phyloP scores from a whole-genome alignment of 352 stramenopile genomes.

The Pythium vanterpoolii region DNA sequence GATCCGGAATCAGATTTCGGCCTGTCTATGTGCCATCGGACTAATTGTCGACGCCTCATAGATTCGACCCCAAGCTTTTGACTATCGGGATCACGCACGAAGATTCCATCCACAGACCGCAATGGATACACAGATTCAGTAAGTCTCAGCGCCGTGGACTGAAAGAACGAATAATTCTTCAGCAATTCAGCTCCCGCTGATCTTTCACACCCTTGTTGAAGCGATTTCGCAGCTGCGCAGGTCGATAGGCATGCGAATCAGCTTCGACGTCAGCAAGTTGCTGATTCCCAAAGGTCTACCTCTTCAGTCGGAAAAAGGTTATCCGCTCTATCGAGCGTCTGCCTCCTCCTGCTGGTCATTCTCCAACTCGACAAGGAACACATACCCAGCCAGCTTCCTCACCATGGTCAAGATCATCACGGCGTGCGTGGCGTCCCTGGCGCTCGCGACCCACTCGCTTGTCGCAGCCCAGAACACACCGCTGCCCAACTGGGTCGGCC shows the following conservation, averaged over 20 bases:
- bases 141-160: no score
- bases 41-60: no score
- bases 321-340: not conserved
- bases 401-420: constrained; percentile 16
- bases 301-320: not conserved
- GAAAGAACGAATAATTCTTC: not conserved
- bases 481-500: constrained; percentile 35
- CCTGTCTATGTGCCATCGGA: not conserved
- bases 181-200: not conserved
- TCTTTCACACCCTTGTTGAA: no score
- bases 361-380: constrained; percentile 3
- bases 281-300: no score
- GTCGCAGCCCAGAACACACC: constrained; percentile 5
- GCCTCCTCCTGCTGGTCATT: not conserved
- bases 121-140: no score
- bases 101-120: no score
- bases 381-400: not conserved
- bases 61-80: no score
- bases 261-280: no score
- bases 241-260: no score
- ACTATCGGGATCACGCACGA: no score
- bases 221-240: no score
- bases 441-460: constrained; percentile 8
- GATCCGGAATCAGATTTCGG: not conserved
- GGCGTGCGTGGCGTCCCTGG: constrained; percentile 4